A percentile compares a stretch with the other conserved stretches of the same genome.
Conservation (phyloP, 768 basidiomycete genomes). For the Neoboletus brunneissimus region DNA sequence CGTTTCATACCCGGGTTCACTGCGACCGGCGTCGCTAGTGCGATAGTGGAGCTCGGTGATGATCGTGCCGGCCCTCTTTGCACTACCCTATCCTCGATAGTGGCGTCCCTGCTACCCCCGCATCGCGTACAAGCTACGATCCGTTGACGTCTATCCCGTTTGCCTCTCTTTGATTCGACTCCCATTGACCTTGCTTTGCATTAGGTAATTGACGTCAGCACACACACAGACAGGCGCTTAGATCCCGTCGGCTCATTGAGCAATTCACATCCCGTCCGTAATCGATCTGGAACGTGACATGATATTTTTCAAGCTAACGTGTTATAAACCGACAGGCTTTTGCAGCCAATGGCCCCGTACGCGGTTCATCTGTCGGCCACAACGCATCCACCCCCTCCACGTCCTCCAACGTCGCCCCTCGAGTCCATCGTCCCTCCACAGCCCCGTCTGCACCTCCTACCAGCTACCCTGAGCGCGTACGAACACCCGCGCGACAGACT, state of each 20-base stretch:
- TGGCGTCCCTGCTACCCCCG: background rate
- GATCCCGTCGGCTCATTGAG: slow-evolving; percentile 14
- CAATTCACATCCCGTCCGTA: slow-evolving; percentile 22
- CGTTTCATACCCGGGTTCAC: slow-evolving; percentile 19
- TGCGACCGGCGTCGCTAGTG: slow-evolving; percentile 12
- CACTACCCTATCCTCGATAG: background rate
- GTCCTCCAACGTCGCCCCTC: slow-evolving; percentile 1
- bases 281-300: slow-evolving; percentile 6
- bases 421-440: slow-evolving; percentile 11
- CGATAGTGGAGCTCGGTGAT: slow-evolving; percentile 22
- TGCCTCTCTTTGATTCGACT: slow-evolving; percentile 3
- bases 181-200: slow-evolving; percentile 7
- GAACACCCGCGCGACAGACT: slow-evolving; percentile 3
- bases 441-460: slow-evolving; percentile 15
- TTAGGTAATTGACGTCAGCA: slow-evolving; percentile 32
- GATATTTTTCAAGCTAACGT: slow-evolving; percentile 14
- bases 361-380: slow-evolving; percentile 1
- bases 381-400: slow-evolving; percentile 13
- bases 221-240: slow-evolving; percentile 7
- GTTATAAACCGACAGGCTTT: slow-evolving; percentile 21
- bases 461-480: slow-evolving; percentile 17
- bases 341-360: background rate
- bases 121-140: background rate
- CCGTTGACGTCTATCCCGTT: slow-evolving; percentile 10
- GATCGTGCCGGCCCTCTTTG: slow-evolving; percentile 12